These are phyloP conservation scores for Fagopyrum homotropicum DNA, from an alignment of 148 eudicot genomes.

Conservation along the genomic window DNA sequence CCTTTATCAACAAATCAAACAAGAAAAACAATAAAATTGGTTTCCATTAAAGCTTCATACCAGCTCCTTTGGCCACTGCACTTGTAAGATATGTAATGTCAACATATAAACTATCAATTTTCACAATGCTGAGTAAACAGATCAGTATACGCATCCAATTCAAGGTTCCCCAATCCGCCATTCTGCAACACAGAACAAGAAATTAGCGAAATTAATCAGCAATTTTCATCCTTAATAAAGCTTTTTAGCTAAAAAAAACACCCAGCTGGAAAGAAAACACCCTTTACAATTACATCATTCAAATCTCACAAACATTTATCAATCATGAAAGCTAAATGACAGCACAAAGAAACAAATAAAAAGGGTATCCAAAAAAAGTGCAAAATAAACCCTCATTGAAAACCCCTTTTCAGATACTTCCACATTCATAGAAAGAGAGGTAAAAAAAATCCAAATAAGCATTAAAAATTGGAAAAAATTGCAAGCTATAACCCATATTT, in stretches of 20 bases:
- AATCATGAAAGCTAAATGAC: neutral
- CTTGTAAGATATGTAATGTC: slow-evolving; percentile 9
- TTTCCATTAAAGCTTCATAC: slow-evolving; percentile 7
- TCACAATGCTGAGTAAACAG: neutral
- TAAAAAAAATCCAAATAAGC: neutral
- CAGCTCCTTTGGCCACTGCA: slow-evolving; percentile 28
- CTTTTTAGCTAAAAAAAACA: neutral
- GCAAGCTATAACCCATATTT: neutral
- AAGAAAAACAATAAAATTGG: neutral
- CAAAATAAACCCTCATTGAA: neutral
- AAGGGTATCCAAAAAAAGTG: neutral
- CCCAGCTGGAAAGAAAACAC: neutral
- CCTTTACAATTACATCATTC: neutral
- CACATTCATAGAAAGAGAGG: neutral
- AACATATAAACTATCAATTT: slow-evolving; percentile 6
- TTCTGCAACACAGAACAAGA: slow-evolving; percentile 3
- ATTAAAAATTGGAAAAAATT: neutral
- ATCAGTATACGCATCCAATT: neutral
- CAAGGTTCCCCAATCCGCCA: slow-evolving; percentile 11
- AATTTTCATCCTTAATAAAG: neutral
- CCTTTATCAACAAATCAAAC: neutral
- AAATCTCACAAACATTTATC: neutral
- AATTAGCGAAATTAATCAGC: slow-evolving; percentile 1
- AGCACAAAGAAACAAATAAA: neutral
- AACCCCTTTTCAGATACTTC: neutral